Conservation (phyloP, 2,329 filamentous ascomycete species). For the Cercospora zeae-maydis region DNA sequence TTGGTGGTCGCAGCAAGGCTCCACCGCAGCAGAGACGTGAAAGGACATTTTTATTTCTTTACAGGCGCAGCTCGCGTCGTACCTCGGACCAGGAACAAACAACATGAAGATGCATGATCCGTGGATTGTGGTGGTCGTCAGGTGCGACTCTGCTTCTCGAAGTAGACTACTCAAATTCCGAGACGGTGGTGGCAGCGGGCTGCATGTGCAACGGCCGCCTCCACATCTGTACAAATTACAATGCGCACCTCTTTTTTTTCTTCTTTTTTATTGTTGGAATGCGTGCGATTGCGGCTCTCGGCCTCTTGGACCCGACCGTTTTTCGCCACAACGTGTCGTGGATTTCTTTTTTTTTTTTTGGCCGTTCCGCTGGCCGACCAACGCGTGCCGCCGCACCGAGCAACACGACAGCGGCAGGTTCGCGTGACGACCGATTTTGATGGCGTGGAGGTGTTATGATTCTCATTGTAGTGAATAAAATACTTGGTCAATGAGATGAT, state of each 20-base stretch:
- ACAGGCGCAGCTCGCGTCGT: constrained; percentile 11
- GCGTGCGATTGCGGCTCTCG: constrained; percentile 2
- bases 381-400: background rate
- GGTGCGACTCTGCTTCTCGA: constrained; percentile 19
- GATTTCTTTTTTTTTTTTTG: too few relatives aligned
- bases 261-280: background rate
- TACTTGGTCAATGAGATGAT: too few relatives aligned
- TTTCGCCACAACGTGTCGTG: background rate
- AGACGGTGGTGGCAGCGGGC: constrained; percentile 15
- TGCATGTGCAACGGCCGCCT: constrained; percentile 15
- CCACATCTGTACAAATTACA: constrained; percentile 2
- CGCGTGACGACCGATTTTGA: background rate
- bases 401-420: background rate
- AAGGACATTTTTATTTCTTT: constrained; percentile 14
- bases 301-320: constrained; percentile 3
- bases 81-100: constrained; percentile 14
- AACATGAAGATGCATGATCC: constrained; percentile 17
- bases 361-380: background rate
- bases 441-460: background rate
- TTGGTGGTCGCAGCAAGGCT: constrained; percentile 12
- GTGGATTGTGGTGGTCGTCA: constrained; percentile 17
- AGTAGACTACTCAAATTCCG: constrained; percentile 20
- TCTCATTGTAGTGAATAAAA: too few relatives aligned
- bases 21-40: constrained; percentile 1
- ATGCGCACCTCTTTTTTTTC: too few relatives aligned